Conservation (phyloP, 495 filamentous ascomycete species). For the Aspergillus nidulans region DNA sequence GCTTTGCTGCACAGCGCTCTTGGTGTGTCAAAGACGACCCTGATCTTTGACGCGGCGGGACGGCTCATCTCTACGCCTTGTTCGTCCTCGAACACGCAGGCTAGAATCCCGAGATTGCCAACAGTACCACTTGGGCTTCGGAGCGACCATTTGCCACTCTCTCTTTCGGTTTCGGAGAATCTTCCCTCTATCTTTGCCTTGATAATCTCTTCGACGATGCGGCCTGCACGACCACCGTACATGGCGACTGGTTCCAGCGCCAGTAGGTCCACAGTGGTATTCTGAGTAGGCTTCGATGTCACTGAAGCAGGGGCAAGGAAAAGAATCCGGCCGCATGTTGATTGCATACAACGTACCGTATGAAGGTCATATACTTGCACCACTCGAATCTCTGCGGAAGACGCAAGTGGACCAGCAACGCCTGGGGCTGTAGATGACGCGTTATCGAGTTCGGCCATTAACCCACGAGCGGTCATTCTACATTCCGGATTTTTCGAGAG, state of each 20-base stretch:
- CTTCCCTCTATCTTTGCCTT: slow-evolving; percentile 84
- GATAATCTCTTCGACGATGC: slow-evolving; percentile 78
- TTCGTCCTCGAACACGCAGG: slow-evolving; percentile 74
- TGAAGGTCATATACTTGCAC: slow-evolving; percentile 65
- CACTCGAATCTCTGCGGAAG: slow-evolving; percentile 62
- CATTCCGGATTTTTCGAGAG: slow-evolving; percentile 60
- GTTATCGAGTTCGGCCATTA: slow-evolving; percentile 75
- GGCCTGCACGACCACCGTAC: slow-evolving; percentile 74
- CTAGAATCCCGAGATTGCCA: slow-evolving; percentile 61
- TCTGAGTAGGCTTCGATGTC: slow-evolving; percentile 43
- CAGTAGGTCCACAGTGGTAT: slow-evolving; percentile 59
- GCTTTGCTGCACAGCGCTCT: slow-evolving; percentile 28
- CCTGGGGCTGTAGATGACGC: slow-evolving; percentile 47
- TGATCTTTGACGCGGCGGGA: slow-evolving; percentile 27
- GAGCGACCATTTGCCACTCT: slow-evolving; percentile 74
- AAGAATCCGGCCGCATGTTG: slow-evolving; percentile 63
- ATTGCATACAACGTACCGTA: slow-evolving; percentile 71
- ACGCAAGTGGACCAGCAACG: slow-evolving; percentile 22
- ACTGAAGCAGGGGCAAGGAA: slow-evolving; percentile 63
- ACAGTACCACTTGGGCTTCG: slow-evolving; percentile 57
- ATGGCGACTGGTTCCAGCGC: slow-evolving; percentile 49
- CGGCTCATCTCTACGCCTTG: slow-evolving; percentile 22
- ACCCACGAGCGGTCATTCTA: slow-evolving; percentile 65
- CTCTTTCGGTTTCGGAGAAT: slow-evolving; percentile 71
- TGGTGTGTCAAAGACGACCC: slow-evolving; percentile 37